Percentiles rank a stretch among this genome's conserved stretches.
These are phyloP conservation scores for Umbellularia californica DNA, from an alignment of 164 flowering plant genomes.

Conservation along the genomic window DNA sequence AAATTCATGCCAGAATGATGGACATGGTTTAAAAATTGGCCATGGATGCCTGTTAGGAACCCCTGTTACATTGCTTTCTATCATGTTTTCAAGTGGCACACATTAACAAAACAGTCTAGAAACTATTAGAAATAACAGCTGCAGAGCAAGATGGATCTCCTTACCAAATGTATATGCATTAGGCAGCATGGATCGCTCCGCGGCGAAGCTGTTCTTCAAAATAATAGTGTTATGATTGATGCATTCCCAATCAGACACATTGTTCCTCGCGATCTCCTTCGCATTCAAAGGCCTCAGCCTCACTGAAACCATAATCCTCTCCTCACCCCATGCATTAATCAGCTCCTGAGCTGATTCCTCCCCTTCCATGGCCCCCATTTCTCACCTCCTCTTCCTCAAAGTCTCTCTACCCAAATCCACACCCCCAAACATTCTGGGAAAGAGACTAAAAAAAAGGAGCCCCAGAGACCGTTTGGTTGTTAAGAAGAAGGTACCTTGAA, in stretches of 20 bases:
- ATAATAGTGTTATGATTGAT: constrained; percentile 77
- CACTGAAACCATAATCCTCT: constrained; percentile 86
- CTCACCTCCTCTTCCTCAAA: too few relatives aligned
- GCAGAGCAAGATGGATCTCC: background rate
- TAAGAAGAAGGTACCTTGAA: too few relatives aligned
- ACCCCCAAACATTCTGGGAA: constrained; percentile 21
- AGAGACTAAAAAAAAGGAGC: background rate
- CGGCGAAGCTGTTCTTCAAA: constrained; percentile 67
- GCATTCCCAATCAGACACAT: constrained; percentile 95
- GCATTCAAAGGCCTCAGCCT: constrained; percentile 95
- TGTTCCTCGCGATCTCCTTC: constrained; percentile 62
- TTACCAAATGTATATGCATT: constrained; percentile 85
- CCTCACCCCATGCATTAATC: constrained; percentile 28
- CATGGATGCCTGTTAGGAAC: too few relatives aligned
- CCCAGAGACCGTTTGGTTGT: background rate
- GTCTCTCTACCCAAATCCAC: constrained; percentile 33
- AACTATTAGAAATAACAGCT: too few relatives aligned
- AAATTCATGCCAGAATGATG: too few relatives aligned
- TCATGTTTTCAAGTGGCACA: too few relatives aligned
- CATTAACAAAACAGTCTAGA: too few relatives aligned
- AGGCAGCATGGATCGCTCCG: constrained; percentile 75
- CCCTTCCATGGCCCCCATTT: too few relatives aligned
- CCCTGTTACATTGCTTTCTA: too few relatives aligned
- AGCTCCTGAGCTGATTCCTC: constrained; percentile 32
- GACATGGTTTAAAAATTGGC: too few relatives aligned